Base-by-base conservation (phyloP, 2,329 filamentous ascomycete genomes). In the Calonectria hawksworthii region DNA sequence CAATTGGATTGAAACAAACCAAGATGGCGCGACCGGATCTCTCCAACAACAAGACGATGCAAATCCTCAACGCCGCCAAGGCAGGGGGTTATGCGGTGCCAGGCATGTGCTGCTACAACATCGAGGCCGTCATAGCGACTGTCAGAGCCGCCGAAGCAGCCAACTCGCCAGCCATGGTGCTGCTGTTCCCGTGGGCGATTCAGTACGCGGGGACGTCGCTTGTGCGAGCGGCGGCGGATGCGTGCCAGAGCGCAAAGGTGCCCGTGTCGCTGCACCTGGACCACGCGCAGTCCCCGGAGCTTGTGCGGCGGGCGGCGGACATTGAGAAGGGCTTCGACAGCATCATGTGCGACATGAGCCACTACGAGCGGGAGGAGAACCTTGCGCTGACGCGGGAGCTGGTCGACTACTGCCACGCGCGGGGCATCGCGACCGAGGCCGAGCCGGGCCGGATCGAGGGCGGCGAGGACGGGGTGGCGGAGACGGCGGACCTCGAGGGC, bases 301-400 rank as follows among this genome's bases (percentile, higher is more conserved):
- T 92, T n/a, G 92, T 94, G 68, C 88, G 88, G 2, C 85, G 84
- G 0, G 92, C 91, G 0, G 91, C 91, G 2, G 76, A 78, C 44
- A 72, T 78, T 2, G 54, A 71, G n/a, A n/a, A 41, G 7, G 72
- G 72, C 59, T 94, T 94, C 78, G 93, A 95, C 81, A 90, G 88
- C 71, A 94, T 95, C 83, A 95, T 95, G 93, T 91, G 94, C 0
- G 94, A 95, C 83, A 95, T 95, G 93, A 91, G 88, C 74, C 93
- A 94, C 81, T 92, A 93, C 81, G 92, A 94, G 77, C 92, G 91
- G 76, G 92, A 89, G 65, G 93, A 94, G 84, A 95, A 95, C 79
- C 86, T 95, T 34, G 86, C 87, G 1, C 87, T 89, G 81, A 94
- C 93, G 21, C 87, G 87, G 69, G 90, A 93, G 72, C 84, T 94